phyloP scores from a whole-genome alignment of 179 eudicot genomes.

The Spinacia oleracea region DNA sequence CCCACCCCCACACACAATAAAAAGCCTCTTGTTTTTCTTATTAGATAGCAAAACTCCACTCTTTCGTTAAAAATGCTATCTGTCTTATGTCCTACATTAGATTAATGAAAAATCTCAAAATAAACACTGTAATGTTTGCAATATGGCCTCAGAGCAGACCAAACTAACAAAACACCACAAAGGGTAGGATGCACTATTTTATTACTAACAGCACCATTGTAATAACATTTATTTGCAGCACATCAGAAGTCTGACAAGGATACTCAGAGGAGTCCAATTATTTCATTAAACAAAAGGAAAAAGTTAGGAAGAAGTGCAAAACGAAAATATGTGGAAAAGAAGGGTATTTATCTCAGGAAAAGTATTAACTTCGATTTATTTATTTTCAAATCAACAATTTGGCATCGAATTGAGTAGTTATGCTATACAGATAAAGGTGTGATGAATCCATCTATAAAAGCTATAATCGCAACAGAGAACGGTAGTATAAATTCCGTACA shows the following conservation, averaged over 20 bases:
- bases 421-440: slow-evolving; percentile 8
- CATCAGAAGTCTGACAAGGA: neutral
- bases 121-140: too few species aligned
- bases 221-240: neutral
- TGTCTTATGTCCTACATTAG: neutral
- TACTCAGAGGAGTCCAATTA: neutral
- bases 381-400: slow-evolving; percentile 6
- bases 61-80: neutral
- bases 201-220: neutral
- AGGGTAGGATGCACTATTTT: neutral
- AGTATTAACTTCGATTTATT: slow-evolving; percentile 27
- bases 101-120: too few species aligned
- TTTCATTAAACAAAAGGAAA: neutral
- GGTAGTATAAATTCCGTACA: neutral
- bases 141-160: too few species aligned
- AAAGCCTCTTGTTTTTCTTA: neutral
- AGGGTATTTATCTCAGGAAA: slow-evolving; percentile 8
- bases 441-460: slow-evolving; percentile 19
- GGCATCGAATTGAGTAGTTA: neutral
- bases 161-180: neutral
- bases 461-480: slow-evolving; percentile 14
- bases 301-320: slow-evolving; percentile 4
- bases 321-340: neutral
- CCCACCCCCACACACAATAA: neutral
- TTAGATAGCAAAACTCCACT: too few species aligned